Evolutionary conservation across 441 rosid species (phyloP).

Genomic region (Breynia disticha): DNA sequence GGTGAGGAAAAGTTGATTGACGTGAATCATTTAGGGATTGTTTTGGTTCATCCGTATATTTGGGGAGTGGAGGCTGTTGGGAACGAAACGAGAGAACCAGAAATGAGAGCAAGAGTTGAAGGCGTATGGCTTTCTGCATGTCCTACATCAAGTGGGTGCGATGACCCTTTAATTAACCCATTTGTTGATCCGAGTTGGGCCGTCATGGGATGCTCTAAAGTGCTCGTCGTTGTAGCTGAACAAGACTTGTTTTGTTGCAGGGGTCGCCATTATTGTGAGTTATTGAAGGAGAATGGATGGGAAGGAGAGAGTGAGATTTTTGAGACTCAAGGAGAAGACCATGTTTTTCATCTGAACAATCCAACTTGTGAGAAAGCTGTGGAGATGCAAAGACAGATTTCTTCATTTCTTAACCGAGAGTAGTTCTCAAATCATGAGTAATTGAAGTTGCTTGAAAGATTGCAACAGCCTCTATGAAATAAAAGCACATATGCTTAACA

Average conservation of each 20-base stretch:
- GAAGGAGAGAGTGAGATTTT: constrained; percentile 25
- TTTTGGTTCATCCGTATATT: constrained; percentile 21
- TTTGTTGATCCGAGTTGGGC: constrained; percentile 18
- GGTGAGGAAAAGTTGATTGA: constrained; percentile 14
- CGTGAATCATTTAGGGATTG: constrained; percentile 9
- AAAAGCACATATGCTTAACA: too few relatives aligned
- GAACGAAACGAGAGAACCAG: constrained; percentile 9
- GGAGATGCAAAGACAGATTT: constrained; percentile 19
- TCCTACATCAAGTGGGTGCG: constrained; percentile 15
- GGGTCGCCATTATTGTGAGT: constrained; percentile 29
- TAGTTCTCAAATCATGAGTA: neutral
- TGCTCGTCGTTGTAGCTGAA: constrained; percentile 36
- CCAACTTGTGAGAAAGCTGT: constrained; percentile 23
- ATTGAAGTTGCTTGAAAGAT: neutral
- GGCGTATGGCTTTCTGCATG: neutral
- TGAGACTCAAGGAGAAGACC: constrained; percentile 31
- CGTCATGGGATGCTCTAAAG: constrained; percentile 23
- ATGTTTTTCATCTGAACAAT: constrained; percentile 28
- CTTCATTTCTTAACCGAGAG: constrained; percentile 15
- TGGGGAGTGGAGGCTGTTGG: constrained; percentile 17
- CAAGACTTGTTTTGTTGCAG: constrained; percentile 25
- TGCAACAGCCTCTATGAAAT: too few relatives aligned
- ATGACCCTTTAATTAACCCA: constrained; percentile 30
- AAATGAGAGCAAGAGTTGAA: neutral
- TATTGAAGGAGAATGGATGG: constrained; percentile 33